These are phyloP conservation scores for Epicoccum sorghinum DNA, from an alignment of 2,329 filamentous ascomycete genomes.

Conservation along the genomic window DNA sequence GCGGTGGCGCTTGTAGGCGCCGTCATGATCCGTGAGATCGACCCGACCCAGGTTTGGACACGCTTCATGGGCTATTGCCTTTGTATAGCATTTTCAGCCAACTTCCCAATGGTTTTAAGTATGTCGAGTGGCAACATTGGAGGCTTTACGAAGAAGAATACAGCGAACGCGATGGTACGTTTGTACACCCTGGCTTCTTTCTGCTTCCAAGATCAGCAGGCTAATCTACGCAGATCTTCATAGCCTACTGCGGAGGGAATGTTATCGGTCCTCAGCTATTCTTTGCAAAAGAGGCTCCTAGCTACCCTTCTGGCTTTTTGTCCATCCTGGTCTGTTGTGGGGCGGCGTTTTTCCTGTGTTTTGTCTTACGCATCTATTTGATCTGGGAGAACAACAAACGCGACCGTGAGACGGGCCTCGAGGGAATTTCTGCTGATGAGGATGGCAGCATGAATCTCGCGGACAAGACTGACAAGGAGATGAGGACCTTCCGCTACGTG, in stretches of 20 bases:
- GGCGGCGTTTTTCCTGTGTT: constrained; percentile 12
- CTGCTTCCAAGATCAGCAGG: neutral
- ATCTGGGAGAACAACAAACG: constrained; percentile 20
- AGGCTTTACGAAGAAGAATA: constrained; percentile 54
- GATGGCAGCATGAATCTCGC: constrained; percentile 12
- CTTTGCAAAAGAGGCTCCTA: constrained; percentile 7
- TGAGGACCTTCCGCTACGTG: constrained; percentile 20
- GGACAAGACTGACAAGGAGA: constrained; percentile 22
- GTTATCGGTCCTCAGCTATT: constrained; percentile 17
- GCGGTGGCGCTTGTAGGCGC: constrained; percentile 30
- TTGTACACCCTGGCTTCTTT: neutral
- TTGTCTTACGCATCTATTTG: constrained; percentile 18
- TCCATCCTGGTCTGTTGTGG: constrained; percentile 21
- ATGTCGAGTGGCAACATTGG: constrained; percentile 46
- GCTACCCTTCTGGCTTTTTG: constrained; percentile 16
- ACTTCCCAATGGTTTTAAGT: constrained; percentile 46
- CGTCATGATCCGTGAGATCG: constrained; percentile 31
- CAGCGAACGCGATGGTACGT: constrained; percentile 55
- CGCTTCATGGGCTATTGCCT: constrained; percentile 38
- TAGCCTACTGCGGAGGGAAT: constrained; percentile 17
- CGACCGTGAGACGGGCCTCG: constrained; percentile 8
- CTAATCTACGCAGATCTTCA: constrained; percentile 11
- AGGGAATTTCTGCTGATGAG: constrained; percentile 2
- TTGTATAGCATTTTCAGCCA: constrained; percentile 45
- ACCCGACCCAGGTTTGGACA: constrained; percentile 12